phyloP scores from a whole-genome alignment of 352 stramenopile genomes.

The Phytopythium ostracodes region DNA sequence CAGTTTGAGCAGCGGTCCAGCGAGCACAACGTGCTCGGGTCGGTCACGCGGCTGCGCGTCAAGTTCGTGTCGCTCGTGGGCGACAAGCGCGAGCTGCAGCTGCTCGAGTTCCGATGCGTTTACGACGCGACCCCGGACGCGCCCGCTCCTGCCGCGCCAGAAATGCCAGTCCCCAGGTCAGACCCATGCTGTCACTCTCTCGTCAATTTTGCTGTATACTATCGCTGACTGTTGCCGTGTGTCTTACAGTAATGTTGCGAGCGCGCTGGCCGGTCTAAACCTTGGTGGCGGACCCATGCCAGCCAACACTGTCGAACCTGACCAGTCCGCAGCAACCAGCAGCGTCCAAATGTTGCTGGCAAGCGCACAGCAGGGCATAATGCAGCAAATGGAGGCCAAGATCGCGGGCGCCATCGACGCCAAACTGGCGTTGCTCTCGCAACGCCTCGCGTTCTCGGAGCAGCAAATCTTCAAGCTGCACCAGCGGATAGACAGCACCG shows the following conservation, averaged over 20 bases:
- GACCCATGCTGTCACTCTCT: neutral
- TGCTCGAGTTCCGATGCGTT: constrained; percentile 38
- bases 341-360: constrained; percentile 41
- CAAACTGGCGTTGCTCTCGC: constrained; percentile 47
- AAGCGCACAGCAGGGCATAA: constrained; percentile 55
- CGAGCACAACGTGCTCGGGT: constrained; percentile 57
- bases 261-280: neutral
- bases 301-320: neutral
- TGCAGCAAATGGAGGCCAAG: constrained; percentile 65
- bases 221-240: no score
- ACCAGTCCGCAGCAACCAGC: neutral
- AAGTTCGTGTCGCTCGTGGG: constrained; percentile 74
- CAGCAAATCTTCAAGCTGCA: constrained; percentile 59
- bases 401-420: constrained; percentile 53
- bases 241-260: neutral
- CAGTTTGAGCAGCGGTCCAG: constrained; percentile 37
- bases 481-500: constrained; percentile 17
- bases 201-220: neutral
- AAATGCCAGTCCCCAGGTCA: neutral
- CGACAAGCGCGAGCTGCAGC: constrained; percentile 38
- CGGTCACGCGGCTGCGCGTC: constrained; percentile 38
- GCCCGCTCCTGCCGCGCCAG: neutral
- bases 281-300: neutral
- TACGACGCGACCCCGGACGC: constrained; percentile 26
- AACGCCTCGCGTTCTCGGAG: constrained; percentile 61